phyloP scores from a whole-genome alignment of 1,284 basidiomycete species.

The Tylopilus sp. region DNA sequence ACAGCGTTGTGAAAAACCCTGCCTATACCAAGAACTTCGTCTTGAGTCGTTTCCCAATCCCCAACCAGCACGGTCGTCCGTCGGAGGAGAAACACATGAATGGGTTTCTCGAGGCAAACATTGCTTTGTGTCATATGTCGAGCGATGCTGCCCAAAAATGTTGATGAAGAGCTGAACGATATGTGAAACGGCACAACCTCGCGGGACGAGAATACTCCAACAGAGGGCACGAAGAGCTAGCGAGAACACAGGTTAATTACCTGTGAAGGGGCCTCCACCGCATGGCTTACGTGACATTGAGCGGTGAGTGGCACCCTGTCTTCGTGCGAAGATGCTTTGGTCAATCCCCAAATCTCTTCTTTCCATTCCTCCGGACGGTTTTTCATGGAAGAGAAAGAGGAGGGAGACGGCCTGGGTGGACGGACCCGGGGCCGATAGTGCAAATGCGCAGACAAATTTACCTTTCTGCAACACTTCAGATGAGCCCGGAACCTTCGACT shows the following conservation, averaged over 20 bases:
- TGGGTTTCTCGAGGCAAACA: conserved; percentile 21
- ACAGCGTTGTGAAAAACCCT: conserved; percentile 17
- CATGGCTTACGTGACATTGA: conserved; percentile 46
- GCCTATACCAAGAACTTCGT: conserved; percentile 31
- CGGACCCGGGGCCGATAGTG: conserved; percentile 52
- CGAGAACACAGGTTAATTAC: conserved; percentile 1
- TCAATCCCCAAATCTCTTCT: conserved; percentile 45
- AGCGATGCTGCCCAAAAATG: conserved; percentile 43
- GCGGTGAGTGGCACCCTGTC: conserved; percentile 28
- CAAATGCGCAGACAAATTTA: conserved; percentile 30
- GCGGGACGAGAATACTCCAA: conserved; percentile 47
- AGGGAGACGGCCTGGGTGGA: conserved; percentile 44
- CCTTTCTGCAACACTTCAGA: conserved; percentile 36
- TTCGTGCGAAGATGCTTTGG: conserved; percentile 22
- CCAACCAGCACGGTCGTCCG: conserved; percentile 25
- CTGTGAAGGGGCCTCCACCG: neutral
- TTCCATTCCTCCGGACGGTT: conserved; percentile 59
- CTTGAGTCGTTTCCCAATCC: conserved; percentile 9
- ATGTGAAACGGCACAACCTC: conserved; percentile 61
- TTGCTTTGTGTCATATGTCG: conserved; percentile 22
- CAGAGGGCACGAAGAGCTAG: conserved; percentile 42
- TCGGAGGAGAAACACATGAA: conserved; percentile 32
- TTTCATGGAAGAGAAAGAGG: conserved; percentile 50
- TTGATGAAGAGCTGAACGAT: conserved; percentile 47
- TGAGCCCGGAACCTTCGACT: conserved; percentile 10